Evolutionary conservation across 306 rosid genomes (phyloP), one percentile per base, ranked within the genome.

Genomic region (Acacia crassicarpa): DNA sequence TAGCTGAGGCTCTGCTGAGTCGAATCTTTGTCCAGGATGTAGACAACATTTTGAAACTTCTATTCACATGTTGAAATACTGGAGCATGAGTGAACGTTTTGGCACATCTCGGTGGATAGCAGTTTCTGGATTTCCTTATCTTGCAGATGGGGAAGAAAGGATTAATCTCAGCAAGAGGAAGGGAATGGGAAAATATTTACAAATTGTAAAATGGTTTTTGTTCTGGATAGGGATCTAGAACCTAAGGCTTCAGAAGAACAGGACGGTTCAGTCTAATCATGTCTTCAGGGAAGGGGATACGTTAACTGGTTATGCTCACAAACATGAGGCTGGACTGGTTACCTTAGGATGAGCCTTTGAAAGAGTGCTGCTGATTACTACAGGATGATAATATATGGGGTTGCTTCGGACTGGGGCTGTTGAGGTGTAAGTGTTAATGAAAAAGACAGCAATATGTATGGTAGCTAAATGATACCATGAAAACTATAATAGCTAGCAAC

Each of bases 401-500:
- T 22, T 22, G 27, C 65, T 3, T 54, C 9, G 65, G 32, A 58
- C 65, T 9, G 9, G 11, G 65, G 65, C 30, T n/a, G 65, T 9
- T 58, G 65, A 58, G 6, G 25, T 54, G 25, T 54, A 54, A 7
- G 9, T 4, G 15, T 54, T 54, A 19, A 54, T 20, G 62, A 58
- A 10, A 58, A 20, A 58, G 10, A 1, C 23, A 19, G 82, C 65
- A 13, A 12, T 15, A 58, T 45, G 38, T 66, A 9, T 46, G 74
- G 23, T 51, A 63, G 67, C 35, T 30, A 78, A 45, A 48, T 62
- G 67, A 77, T n/a, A 43, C 33, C 43, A 76, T 70, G 71, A 63
- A 40, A 25, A 19, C 59, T 75, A 48, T 76, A 67, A 70, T 71
- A 7, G 25, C 46, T 62, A 75, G 10, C 63, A 67, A 35, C 11